These are phyloP conservation scores for Pseudogymnoascus sp. DNA, from an alignment of 2,329 filamentous ascomycete genomes.

Conservation along the genomic window DNA sequence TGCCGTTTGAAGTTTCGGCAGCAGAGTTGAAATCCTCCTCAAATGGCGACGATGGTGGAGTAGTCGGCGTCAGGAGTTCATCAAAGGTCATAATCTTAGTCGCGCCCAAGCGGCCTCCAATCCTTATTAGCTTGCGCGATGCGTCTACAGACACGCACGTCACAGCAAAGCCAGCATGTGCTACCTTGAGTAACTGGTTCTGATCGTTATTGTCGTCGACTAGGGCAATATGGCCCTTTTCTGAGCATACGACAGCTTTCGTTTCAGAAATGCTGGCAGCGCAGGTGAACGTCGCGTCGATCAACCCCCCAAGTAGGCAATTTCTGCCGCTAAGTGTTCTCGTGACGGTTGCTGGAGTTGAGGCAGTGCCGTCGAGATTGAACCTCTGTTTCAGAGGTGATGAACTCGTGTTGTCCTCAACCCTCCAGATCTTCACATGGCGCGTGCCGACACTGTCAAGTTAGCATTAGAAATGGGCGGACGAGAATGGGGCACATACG, in stretches of 20 bases:
- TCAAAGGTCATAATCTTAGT: conserved; percentile 45
- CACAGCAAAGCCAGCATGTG: conserved; percentile 56
- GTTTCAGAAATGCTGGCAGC: conserved; percentile 63
- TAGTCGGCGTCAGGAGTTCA: conserved; percentile 27
- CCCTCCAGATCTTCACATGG: conserved; percentile 88
- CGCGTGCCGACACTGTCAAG: conserved; percentile 61
- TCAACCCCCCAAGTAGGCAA: conserved; percentile 70
- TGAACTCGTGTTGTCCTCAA: conserved; percentile 55
- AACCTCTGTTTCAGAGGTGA: conserved; percentile 59
- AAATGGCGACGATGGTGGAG: conserved; percentile 26
- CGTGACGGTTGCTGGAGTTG: conserved; percentile 27
- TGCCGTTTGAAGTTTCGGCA: conserved; percentile 25
- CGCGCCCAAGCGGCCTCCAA: conserved; percentile 32
- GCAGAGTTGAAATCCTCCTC: conserved; percentile 13
- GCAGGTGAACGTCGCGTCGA: conserved; percentile 79
- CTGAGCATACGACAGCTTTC: conserved; percentile 76
- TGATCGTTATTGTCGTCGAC: conserved; percentile 68
- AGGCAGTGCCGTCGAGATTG: conserved; percentile 34
- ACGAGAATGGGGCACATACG: conserved; percentile 35
- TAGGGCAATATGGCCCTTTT: conserved; percentile 82
- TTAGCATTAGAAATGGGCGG: conserved; percentile 13
- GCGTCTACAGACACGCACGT: conserved; percentile 32
- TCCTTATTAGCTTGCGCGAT: conserved; percentile 28
- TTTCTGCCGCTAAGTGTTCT: conserved; percentile 80
- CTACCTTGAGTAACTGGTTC: conserved; percentile 60